Evolutionary conservation across 176 grass and related monocot species (phyloP), one percentile per base, ranked within the genome.

Genomic region (Raddia distichophylla): DNA sequence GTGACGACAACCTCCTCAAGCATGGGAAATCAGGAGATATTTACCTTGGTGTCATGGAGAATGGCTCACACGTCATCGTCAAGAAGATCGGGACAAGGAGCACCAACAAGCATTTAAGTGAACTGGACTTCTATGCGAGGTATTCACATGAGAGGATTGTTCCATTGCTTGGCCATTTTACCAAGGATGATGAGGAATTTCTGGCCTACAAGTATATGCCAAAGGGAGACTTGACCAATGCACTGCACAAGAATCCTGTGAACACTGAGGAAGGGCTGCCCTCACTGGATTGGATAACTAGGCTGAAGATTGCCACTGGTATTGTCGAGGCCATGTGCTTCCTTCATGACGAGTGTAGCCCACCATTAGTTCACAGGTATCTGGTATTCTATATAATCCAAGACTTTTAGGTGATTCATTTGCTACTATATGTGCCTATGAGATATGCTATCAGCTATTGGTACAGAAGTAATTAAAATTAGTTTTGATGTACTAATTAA

Each of bases 241-340:
- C 93, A n/a, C 75, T 99, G 89, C 89, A 90, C 71, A 95, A 88
- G 86, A 90, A 88, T 49, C 85, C 64, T 64, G 55, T 82, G 4
- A 65, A 81, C 46, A 57, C 75, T 8, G 83, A 79, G 65, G 95
- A 91, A n/a, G 85, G 76, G 13, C 80, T 91, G 69, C 86, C 74
- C 37, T 93, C 96, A 18, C 85, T 95, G 79, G 93, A 99, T 86
- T 99, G 96, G 96, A 99, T 99, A 80, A 99, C 89, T 67, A 91
- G 96, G 56, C 79, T 95, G 59, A 99, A 99, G 84, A 99, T 99
- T 40, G 96, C 96, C 2, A 90, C 62, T 51, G 93, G 96, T 16
- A 47, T 93, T 46, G 93, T 88, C 15, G 93, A 99, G 77, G 96
- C 93, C 11, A 86, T 99, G 75, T 95, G 96, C 72, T 95, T 99